Evolutionary conservation across 2,329 filamentous ascomycete species (phyloP).

Genomic region (Phialocephala sp.): DNA sequence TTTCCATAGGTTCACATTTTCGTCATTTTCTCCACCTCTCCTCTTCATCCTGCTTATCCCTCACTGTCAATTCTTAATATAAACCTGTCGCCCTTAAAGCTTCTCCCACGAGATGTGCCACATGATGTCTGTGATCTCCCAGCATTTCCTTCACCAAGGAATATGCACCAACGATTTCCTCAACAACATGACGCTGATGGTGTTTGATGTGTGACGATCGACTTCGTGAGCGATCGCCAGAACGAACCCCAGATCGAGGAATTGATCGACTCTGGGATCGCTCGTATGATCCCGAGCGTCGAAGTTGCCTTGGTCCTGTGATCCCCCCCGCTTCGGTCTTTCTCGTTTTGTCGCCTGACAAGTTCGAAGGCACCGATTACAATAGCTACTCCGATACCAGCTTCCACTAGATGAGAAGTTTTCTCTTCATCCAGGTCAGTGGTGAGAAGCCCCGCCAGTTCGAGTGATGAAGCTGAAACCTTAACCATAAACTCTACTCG

Average conservation of each 20-base stretch:
- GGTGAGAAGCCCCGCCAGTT: neutral
- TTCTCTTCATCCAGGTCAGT: constrained; percentile 11
- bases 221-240: constrained; percentile 13
- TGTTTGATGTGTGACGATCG: constrained; percentile 4
- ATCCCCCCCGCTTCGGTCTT: neutral
- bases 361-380: constrained; percentile 16
- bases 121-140: constrained; percentile 21
- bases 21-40: neutral
- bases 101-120: constrained; percentile 20
- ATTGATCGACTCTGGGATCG: neutral
- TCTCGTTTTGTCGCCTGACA: constrained; percentile 6
- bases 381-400: constrained; percentile 16
- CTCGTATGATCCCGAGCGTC: neutral
- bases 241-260: neutral
- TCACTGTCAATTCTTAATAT: constrained; percentile 18
- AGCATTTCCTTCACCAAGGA: constrained; percentile 17
- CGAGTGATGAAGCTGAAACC: neutral
- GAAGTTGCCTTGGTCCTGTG: neutral
- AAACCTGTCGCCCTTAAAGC: constrained; percentile 18
- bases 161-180: constrained; percentile 22
- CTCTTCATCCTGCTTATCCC: constrained; percentile 12
- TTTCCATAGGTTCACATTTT: too few relatives aligned
- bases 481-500: too few relatives aligned
- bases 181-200: constrained; percentile 19
- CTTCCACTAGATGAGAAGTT: constrained; percentile 10